Evolutionary conservation across 768 basidiomycete genomes (phyloP).

Genomic region (Suillus variegatus): DNA sequence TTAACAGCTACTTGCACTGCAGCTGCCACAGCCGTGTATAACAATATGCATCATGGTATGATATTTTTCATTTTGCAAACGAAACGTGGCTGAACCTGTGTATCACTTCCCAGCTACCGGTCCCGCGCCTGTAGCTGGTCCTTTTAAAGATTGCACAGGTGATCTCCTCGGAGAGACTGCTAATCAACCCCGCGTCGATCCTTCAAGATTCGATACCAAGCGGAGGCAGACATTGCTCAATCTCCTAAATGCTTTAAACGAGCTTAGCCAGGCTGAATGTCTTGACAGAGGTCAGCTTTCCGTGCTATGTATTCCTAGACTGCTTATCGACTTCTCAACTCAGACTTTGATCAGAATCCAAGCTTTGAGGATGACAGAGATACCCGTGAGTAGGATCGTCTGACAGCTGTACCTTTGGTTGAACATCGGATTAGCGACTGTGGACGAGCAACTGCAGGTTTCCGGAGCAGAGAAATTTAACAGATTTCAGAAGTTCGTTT

Average conservation of each 20-base stretch:
- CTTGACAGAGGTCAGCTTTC: constrained; percentile 17
- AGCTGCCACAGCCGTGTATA: background rate
- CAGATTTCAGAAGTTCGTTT: constrained; percentile 57
- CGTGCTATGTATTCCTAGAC: background rate
- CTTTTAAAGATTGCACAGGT: constrained; percentile 5
- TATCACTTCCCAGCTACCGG: constrained; percentile 3
- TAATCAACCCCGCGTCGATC: background rate
- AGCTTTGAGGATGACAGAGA: constrained; percentile 66
- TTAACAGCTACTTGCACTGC: background rate
- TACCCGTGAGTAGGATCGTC: constrained; percentile 51
- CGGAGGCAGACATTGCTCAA: constrained; percentile 41
- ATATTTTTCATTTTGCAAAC: background rate
- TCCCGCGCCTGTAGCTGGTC: background rate
- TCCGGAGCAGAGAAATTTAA: constrained; percentile 67
- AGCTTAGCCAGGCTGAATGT: constrained; percentile 39
- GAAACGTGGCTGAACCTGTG: constrained; percentile 1
- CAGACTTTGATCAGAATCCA: constrained; percentile 42
- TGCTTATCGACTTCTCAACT: background rate
- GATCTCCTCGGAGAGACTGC: background rate
- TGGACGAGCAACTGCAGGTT: constrained; percentile 70
- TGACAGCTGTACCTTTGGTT: background rate
- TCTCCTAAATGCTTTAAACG: constrained; percentile 39
- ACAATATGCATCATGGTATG: constrained; percentile 12
- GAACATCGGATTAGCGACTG: constrained; percentile 44
- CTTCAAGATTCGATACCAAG: constrained; percentile 12